Evolutionary conservation across 1,284 basidiomycete species (phyloP).

Genomic region (Moesziomyces globuligerus): DNA sequence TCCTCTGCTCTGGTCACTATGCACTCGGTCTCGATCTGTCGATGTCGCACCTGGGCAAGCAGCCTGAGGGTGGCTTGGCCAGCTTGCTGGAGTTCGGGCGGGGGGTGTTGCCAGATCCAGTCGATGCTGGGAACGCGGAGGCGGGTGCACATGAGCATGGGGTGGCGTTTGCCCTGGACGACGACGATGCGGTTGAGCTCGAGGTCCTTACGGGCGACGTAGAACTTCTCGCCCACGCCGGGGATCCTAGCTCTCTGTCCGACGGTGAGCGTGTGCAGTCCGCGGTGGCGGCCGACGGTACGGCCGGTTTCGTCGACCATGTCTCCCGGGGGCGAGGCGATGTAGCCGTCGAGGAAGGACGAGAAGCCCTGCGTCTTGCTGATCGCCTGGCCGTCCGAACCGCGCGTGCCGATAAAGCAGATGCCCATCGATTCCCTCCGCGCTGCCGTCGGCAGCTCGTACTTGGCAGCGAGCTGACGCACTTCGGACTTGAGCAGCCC

Average conservation of each 20-base stretch:
- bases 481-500: constrained; percentile 71
- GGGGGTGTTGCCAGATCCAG: constrained; percentile 36
- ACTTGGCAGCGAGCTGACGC: constrained; percentile 78
- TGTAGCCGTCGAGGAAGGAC: constrained; percentile 73
- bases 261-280: constrained; percentile 88
- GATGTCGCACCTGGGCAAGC: constrained; percentile 79
- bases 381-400: constrained; percentile 25
- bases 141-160: constrained; percentile 72
- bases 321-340: constrained; percentile 75
- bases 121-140: constrained; percentile 28
- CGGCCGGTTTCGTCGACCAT: constrained; percentile 76
- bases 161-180: constrained; percentile 79
- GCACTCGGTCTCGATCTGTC: constrained; percentile 74
- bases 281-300: constrained; percentile 75
- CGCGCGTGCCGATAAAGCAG: constrained; percentile 87
- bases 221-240: constrained; percentile 76
- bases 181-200: constrained; percentile 76
- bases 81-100: constrained; percentile 69
- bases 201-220: constrained; percentile 79
- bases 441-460: constrained; percentile 79
- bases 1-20: constrained; percentile 56
- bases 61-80: constrained; percentile 72
- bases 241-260: constrained; percentile 79
- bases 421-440: constrained; percentile 92
- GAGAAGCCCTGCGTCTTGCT: constrained; percentile 33